Percentiles rank a stretch among this genome's conserved stretches.
Evolutionary conservation across 768 basidiomycete species (phyloP).

Genomic region (Suillus placidus): DNA sequence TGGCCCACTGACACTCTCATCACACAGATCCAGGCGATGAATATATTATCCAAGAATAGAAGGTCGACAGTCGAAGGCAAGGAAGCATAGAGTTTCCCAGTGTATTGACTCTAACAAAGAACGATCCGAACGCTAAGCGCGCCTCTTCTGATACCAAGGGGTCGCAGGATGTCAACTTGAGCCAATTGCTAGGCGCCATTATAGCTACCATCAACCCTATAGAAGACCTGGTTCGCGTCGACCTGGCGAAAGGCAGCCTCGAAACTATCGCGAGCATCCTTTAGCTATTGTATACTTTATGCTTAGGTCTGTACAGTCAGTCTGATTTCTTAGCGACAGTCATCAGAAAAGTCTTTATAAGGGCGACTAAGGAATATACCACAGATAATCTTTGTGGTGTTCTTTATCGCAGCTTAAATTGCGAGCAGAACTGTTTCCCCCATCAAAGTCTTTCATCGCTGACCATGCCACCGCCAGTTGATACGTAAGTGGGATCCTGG

Average conservation of each 20-base stretch:
- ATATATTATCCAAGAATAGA: background rate
- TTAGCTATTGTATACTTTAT: background rate
- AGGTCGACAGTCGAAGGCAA: background rate
- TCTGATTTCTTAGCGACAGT: background rate
- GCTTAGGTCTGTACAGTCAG: background rate
- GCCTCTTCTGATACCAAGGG: background rate
- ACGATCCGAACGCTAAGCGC: background rate
- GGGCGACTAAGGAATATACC: background rate
- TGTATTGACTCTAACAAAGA: background rate
- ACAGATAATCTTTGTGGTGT: slow-evolving; percentile 5
- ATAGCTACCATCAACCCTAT: background rate
- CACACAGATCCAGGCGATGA: background rate
- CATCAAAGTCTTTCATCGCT: no score
- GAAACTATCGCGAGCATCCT: background rate
- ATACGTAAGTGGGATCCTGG: background rate
- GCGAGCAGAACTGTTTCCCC: no score
- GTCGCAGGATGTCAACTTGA: background rate
- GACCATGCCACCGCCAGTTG: background rate
- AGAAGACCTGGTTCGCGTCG: background rate
- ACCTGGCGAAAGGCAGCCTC: background rate
- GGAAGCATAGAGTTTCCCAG: background rate
- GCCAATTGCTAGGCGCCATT: background rate
- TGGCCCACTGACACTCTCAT: background rate
- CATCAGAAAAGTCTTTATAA: background rate
- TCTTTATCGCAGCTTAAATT: no score